Percentiles rank a stretch among this genome's conserved stretches.
Conservation (phyloP, 140 eudicot genomes). For the Anethum foeniculum region DNA sequence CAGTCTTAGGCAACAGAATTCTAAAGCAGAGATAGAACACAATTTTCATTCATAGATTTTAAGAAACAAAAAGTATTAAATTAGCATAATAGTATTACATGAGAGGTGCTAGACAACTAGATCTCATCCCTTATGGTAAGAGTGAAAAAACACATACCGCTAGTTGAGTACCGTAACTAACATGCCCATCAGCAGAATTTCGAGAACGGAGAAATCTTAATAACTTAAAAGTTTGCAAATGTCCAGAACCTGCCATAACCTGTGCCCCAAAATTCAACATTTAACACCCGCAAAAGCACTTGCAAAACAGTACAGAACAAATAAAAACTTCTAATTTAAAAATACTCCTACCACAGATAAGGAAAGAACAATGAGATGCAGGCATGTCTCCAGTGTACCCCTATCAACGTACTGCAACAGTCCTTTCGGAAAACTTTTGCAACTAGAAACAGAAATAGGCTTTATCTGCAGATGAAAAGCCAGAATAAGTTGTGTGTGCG, state of each 20-base stretch:
- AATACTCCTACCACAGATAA: constrained; percentile 65
- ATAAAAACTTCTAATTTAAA: not conserved
- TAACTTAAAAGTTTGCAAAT: constrained; percentile 63
- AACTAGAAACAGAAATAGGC: constrained; percentile 45
- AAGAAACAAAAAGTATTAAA: not conserved
- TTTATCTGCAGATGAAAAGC: constrained; percentile 54
- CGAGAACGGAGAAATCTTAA: constrained; percentile 78
- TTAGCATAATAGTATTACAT: not conserved
- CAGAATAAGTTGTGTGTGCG: constrained; percentile 7
- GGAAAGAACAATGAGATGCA: constrained; percentile 90
- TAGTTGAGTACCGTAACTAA: constrained; percentile 79
- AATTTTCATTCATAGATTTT: not conserved
- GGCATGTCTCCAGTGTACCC: constrained; percentile 88
- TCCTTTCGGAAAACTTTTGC: constrained; percentile 57
- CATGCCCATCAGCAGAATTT: constrained; percentile 72
- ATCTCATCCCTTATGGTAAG: not conserved
- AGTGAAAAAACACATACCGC: constrained; percentile 48
- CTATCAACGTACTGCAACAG: constrained; percentile 75
- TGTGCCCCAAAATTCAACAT: constrained; percentile 22
- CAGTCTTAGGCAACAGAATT: not conserved
- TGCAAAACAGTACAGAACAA: not conserved
- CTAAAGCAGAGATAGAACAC: not conserved
- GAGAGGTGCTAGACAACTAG: not conserved
- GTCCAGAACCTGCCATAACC: constrained; percentile 99
- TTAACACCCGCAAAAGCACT: not conserved